Percentiles rank a stretch among this genome's conserved stretches.
phyloP scores from a whole-genome alignment of 192 early-diverging fungal genomes.

The Jimgerdemannia lactiflua region DNA sequence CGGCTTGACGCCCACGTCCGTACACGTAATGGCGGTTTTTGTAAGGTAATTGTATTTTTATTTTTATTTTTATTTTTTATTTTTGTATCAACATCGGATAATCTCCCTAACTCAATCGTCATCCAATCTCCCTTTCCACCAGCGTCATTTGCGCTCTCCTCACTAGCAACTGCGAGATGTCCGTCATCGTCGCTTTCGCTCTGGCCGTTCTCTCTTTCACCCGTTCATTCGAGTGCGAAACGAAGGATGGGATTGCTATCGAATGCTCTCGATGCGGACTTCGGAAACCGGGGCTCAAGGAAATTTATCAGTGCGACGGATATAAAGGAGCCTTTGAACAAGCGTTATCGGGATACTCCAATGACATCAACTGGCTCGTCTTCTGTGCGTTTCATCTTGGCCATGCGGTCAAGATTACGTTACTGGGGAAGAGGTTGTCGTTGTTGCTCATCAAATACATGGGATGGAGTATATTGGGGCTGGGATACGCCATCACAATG shows the following conservation, averaged over 20 bases:
- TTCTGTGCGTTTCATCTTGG: slow-evolving; percentile 77
- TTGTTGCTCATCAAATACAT: slow-evolving; percentile 48
- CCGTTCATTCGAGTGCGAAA: slow-evolving; percentile 57
- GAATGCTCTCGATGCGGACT: slow-evolving; percentile 53
- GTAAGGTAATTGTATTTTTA: slow-evolving; percentile 19
- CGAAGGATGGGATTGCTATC: slow-evolving; percentile 37
- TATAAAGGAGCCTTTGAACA: slow-evolving; percentile 58
- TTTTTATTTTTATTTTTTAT: neutral
- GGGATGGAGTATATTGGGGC: slow-evolving; percentile 47
- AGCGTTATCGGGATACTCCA: slow-evolving; percentile 59
- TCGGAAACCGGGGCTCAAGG: slow-evolving; percentile 16
- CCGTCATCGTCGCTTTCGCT: slow-evolving; percentile 49
- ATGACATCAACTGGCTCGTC: slow-evolving; percentile 65
- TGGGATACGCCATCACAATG: slow-evolving; percentile 51
- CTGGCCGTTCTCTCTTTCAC: slow-evolving; percentile 56
- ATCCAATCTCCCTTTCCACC: neutral
- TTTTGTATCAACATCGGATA: neutral
- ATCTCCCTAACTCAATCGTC: slow-evolving; percentile 1
- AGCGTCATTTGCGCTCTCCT: slow-evolving; percentile 53
- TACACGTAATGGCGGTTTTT: slow-evolving; percentile 32
- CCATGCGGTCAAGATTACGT: slow-evolving; percentile 56
- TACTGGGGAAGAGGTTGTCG: slow-evolving; percentile 63
- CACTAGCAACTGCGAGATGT: slow-evolving; percentile 46
- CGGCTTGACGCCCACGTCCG: slow-evolving; percentile 25
- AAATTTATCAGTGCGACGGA: slow-evolving; percentile 50